Percentiles rank a stretch among this genome's conserved stretches.
Evolutionary conservation across 2,329 filamentous ascomycete genomes (phyloP).

Genomic region (Ceratocystis ficicola): DNA sequence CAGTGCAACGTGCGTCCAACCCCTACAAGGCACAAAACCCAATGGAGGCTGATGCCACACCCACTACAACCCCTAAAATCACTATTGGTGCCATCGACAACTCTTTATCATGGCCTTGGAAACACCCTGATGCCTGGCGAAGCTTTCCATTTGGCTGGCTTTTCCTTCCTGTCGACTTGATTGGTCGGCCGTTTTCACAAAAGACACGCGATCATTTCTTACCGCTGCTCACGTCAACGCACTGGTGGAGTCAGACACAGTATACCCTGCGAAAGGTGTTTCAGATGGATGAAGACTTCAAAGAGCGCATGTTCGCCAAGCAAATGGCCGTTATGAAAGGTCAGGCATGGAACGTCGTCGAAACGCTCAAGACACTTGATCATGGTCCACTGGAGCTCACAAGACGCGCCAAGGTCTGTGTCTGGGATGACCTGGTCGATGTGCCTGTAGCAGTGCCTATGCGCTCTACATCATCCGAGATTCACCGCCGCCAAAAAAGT

Average conservation of each 20-base stretch:
- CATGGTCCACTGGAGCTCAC: slow-evolving; percentile 92
- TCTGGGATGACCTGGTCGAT: slow-evolving; percentile 96
- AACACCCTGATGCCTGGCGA: slow-evolving; percentile 81
- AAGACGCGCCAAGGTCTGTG: slow-evolving; percentile 76
- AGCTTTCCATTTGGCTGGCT: slow-evolving; percentile 98
- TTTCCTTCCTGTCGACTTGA: slow-evolving; percentile 89
- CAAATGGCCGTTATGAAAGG: slow-evolving; percentile 99
- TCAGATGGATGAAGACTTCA: slow-evolving; percentile 85
- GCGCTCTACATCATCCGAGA: slow-evolving; percentile 71
- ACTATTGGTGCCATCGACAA: slow-evolving; percentile 92
- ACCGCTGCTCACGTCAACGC: slow-evolving; percentile 83
- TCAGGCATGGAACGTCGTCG: slow-evolving; percentile 97
- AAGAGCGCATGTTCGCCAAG: slow-evolving; percentile 97
- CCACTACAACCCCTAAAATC: slow-evolving; percentile 44
- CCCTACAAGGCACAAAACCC: slow-evolving; percentile 70
- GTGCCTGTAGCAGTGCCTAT: slow-evolving; percentile 89
- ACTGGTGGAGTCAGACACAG: slow-evolving; percentile 96
- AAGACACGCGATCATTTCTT: slow-evolving; percentile 89
- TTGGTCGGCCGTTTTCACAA: slow-evolving; percentile 90
- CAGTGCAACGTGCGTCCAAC: slow-evolving; percentile 36
- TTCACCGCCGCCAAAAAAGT: slow-evolving; percentile 49
- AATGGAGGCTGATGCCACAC: slow-evolving; percentile 58
- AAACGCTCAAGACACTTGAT: slow-evolving; percentile 84
- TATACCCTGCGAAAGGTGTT: slow-evolving; percentile 76
- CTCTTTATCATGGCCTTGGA: slow-evolving; percentile 97